Base-by-base conservation (phyloP, 2,329 filamentous ascomycete species). In the Botryotinia convoluta region DNA sequence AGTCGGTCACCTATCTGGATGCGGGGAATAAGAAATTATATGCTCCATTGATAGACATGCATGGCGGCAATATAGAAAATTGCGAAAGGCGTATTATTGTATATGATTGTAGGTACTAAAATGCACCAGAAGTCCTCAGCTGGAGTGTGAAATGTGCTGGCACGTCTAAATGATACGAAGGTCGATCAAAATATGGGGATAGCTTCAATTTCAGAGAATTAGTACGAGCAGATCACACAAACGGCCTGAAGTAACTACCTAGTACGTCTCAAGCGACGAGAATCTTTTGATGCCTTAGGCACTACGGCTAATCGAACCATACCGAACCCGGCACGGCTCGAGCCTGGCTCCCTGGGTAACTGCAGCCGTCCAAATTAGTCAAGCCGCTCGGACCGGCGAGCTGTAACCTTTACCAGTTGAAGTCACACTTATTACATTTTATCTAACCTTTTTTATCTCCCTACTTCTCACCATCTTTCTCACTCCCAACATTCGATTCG, bases 11-110 rank as follows among this genome's bases (percentile, higher is more conserved):
- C 20, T 6, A 57, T 32, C 57, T 69, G 18, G 48, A 69, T 69
- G 65, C 65, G 48, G 48, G 48, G 35, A 20, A 57, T 18, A 22
- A 37, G 18, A 5, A 32, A 16, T 2, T 22, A 5, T 57, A 42
- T 42, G 1, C 65, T 68, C 18, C n/a, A 57, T 68, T 42, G 48
- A 32, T 57, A 42, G 26, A 69, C 65, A 57, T 69, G 65, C 65
- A 69, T 69, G 18, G 37, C 48, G 14, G 48, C 7, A 57, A 42
- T 32, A 32, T 44, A 44, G n/a, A 44, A 57, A 32, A 22, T 14
- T 57, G 48, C 35, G 37, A 44, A 4, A 57, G 51, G 29, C 29
- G 20, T n/a, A 57, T 68, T 29, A 7, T n/a, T n/a, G n/a, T 22
- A 26, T 16, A 14, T 42, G 35, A 26, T 44, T 12, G 18, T 32